Base-by-base conservation (phyloP, 1,284 basidiomycete genomes). In the Chalciporus sp. region DNA sequence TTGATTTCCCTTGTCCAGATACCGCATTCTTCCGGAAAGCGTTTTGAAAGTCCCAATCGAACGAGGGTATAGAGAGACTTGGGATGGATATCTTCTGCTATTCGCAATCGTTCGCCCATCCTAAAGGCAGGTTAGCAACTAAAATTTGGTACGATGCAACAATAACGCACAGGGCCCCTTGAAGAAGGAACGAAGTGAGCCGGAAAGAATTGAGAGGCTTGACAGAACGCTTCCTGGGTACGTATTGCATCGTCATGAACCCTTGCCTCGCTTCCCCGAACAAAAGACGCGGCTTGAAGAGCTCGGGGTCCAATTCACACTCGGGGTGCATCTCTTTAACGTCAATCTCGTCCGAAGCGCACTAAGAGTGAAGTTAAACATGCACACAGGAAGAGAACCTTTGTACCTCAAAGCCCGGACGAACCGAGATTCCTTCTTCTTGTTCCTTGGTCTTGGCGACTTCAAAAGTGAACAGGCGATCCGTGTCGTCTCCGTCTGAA, bases 391-490 rank as follows among this genome's bases (percentile, higher is more conserved):
- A 31, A 17, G 11, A 4, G 2, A 16, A 35, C 14, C 1, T 1
- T 57, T 67, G 28, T 48, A 76, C 81, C 55, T 66, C 63, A 47
- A 81, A 81, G 3, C 78, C 82, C 11, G 65, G 62, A 10, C 72
- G 68, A 4, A 69, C 57, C 0, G 66, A 61, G 2, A 82, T 79
- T 35, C 71, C 68, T 61, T 85, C 83, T 51, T 83, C 80, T 59
- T 86, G 82, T 57, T 85, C 81, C 33, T 75, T 77, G 2, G 79
- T 82, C 61, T 84, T 80, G 0, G 75, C 70, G 4, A 86, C 84
- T 49, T 83, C 76, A 51, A 83, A 85, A 0, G 75, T 75, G 64
- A 81, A 83, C 17, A 84, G 53, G 5, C 82, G 71, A 57, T 81
- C 79, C 5, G 67, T 65, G 7, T 77, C 74, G 7, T 78, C 74